Evolutionary conservation across 2,329 filamentous ascomycete genomes (phyloP), one percentile per base, ranked within the genome.

Genomic region (Colletotrichum zoysiae): DNA sequence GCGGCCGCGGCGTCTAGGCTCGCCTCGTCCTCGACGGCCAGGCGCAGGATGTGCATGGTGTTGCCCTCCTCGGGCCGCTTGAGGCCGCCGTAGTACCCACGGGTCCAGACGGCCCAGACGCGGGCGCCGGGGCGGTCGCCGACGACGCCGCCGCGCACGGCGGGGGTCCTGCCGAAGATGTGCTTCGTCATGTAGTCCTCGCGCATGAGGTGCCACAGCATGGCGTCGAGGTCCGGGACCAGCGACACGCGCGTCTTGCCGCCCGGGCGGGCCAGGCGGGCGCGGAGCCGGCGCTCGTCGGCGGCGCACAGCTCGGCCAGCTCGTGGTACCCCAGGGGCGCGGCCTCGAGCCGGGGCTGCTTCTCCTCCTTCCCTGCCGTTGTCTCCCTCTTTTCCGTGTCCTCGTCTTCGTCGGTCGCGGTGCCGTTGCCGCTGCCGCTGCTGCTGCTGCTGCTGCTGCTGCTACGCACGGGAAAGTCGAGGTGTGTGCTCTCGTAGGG

Each of bases 141-240:
- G 55, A 91, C 89, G 1, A 94, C 85, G 2, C 93, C 94, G 18
- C 95, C 95, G 77, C 92, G 92, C 66, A 93, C 83, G 0, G 83
- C 78, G 0, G 93, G 91, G 0, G 79, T 81, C 48, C 77, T 78
- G 2, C 86, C 84, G 74, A 92, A 88, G 7, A 95, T 84, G 73
- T 89, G 87, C 66, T 87, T 85, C 6, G 88, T 88, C 77, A 95
- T 91, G 79, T 93, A 96, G 61, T 95, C 90, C 81, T 97, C 94
- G 60, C 95, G 90, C 70, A 91, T 89, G 79, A 94, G 89, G 80
- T 95, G 92, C 94, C 94, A 97, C 72, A 87, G 82, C 75, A 95
- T 87, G 8, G 90, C 89, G 68, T 91, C 88, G 71, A 88, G 81
- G 76, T 94, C 89, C 0, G 94, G 93, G 59, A 90, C 76, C 73